These are phyloP conservation scores for Durotheca rogersii DNA, from an alignment of 495 filamentous ascomycete genomes.

Conservation along the genomic window DNA sequence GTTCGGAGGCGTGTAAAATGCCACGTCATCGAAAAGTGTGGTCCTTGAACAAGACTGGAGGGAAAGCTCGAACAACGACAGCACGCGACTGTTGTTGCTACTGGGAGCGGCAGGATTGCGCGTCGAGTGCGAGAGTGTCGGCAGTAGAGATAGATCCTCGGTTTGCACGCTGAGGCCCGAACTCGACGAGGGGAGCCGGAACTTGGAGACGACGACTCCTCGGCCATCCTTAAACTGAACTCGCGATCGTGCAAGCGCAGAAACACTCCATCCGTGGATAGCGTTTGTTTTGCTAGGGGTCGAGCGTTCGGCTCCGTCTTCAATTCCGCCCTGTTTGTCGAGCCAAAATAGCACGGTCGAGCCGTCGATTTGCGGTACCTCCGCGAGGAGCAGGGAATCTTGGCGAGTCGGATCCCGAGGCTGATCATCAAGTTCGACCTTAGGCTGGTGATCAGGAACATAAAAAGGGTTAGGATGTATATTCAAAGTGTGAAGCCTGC, in stretches of 20 bases:
- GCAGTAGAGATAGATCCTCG: constrained; percentile 19
- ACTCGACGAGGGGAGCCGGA: constrained; percentile 14
- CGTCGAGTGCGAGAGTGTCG: constrained; percentile 5
- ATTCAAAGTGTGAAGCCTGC: constrained; percentile 38
- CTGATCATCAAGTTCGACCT: not conserved
- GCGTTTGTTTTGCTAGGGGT: no score
- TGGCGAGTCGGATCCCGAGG: not conserved
- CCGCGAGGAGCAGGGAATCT: not conserved
- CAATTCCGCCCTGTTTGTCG: constrained; percentile 5
- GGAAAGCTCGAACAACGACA: constrained; percentile 60
- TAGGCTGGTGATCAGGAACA: constrained; percentile 31
- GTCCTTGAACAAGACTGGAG: constrained; percentile 44
- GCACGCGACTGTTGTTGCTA: constrained; percentile 30
- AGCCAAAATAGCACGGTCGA: constrained; percentile 4
- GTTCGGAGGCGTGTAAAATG: constrained; percentile 48
- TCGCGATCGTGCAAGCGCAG: constrained; percentile 27
- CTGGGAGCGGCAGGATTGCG: not conserved
- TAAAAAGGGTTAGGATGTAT: constrained; percentile 54
- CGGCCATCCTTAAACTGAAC: constrained; percentile 37
- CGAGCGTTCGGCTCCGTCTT: not conserved
- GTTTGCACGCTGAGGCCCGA: constrained; percentile 13
- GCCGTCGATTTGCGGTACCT: not conserved
- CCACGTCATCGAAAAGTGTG: constrained; percentile 36
- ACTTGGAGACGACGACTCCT: constrained; percentile 32
- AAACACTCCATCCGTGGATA: constrained; percentile 8